Evolutionary conservation across 441 rosid species (phyloP).

Genomic region (Viola pubescens): DNA sequence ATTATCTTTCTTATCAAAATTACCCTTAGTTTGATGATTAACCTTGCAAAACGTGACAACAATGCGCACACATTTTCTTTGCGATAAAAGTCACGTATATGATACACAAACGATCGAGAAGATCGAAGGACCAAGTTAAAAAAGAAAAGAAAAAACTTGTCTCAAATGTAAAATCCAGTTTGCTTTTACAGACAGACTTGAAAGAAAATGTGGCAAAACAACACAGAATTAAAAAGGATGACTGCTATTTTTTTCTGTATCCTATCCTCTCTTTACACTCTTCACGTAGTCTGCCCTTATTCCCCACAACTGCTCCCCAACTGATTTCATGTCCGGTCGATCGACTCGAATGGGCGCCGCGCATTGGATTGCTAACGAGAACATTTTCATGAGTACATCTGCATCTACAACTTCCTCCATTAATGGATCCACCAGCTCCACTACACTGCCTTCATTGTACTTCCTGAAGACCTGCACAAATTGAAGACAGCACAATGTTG

Average conservation of each 20-base stretch:
- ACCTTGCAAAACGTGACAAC: no score
- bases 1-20: no score
- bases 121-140: no score
- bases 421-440: slow-evolving; percentile 50
- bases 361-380: slow-evolving; percentile 75
- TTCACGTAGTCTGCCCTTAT: slow-evolving; percentile 68
- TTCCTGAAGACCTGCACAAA: slow-evolving; percentile 58
- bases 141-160: neutral
- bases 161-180: neutral
- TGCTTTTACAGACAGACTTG: slow-evolving; percentile 1
- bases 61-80: no score
- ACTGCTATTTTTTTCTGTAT: neutral
- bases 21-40: no score
- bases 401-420: slow-evolving; percentile 47
- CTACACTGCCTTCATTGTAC: slow-evolving; percentile 49
- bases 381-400: slow-evolving; percentile 47
- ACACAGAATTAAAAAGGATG: neutral
- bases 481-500: neutral
- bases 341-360: slow-evolving; percentile 71
- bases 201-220: neutral
- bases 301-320: slow-evolving; percentile 75
- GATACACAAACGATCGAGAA: no score
- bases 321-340: slow-evolving; percentile 78
- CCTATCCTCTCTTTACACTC: slow-evolving; percentile 23
- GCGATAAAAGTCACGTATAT: no score